Conservation (phyloP, 2,329 filamentous ascomycete genomes). For the Ceratocystis harringtonii region DNA sequence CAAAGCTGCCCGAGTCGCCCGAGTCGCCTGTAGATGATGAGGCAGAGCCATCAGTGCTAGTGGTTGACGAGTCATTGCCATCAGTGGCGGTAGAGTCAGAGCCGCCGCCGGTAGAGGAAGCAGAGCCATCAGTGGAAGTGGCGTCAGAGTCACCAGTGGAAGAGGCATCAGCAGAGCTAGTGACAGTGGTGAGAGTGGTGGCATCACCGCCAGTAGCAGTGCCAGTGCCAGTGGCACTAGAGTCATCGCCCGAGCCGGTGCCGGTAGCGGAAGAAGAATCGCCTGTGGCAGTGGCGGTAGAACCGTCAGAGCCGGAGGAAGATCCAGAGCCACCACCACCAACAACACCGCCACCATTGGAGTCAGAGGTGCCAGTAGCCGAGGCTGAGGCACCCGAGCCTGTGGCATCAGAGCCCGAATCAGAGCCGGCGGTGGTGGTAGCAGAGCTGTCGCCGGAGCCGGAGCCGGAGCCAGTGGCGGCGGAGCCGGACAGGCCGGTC, state of each 20-base stretch:
- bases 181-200: constrained; percentile 20
- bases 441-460: background rate
- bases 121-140: constrained; percentile 20
- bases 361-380: background rate
- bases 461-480: constrained; percentile 18
- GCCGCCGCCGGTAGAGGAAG: constrained; percentile 10
- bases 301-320: constrained; percentile 2
- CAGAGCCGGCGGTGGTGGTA: constrained; percentile 10
- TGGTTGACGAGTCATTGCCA: constrained; percentile 17
- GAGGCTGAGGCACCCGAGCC: constrained; percentile 16
- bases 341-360: background rate
- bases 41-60: constrained; percentile 21
- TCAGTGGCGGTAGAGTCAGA: constrained; percentile 8
- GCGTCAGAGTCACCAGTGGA: constrained; percentile 21
- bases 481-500: constrained; percentile 19
- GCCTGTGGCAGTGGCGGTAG: background rate
- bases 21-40: constrained; percentile 20
- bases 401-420: constrained; percentile 11
- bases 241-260: background rate
- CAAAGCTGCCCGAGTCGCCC: constrained; percentile 20
- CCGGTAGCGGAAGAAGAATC: background rate
- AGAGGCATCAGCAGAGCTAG: constrained; percentile 19
- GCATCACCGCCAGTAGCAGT: constrained; percentile 5
- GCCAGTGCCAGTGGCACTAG: constrained; percentile 16
- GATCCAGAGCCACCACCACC: constrained; percentile 6